Evolutionary conservation across 2,329 filamentous ascomycete species (phyloP), one percentile per base, ranked within the genome.

Genomic region (Apiospora koreana): DNA sequence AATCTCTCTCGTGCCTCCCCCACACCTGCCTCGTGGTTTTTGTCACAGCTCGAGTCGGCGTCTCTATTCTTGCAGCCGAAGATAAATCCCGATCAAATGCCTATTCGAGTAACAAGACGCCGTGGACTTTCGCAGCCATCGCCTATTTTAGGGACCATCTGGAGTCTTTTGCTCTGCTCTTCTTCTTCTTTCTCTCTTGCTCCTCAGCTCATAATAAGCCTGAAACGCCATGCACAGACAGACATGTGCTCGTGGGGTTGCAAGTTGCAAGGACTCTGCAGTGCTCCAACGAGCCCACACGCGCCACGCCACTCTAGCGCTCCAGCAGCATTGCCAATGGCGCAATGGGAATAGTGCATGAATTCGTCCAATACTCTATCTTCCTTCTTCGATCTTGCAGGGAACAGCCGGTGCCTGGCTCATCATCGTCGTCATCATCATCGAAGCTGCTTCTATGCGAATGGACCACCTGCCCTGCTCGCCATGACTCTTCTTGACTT

Each of bases 311-410:
- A 21, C 48, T 1, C 12, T n/a, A n/a, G n/a, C n/a, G n/a, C 35
- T 35, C 35, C 25, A 18, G 41, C 50, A 31, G 50, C 50, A 54
- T 54, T 58, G 50, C 50, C 28, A 21, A 31, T 58, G 23, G 23
- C n/a, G 41, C 14, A 3, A 43, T 43, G 41, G 41, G 41, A 18
- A 28, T n/a, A 35, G 35, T 18, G 54, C 54, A 62, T 62, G 54
- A 62, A 62, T 62, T 62, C 54, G 28, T 23, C 54, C 54, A n/a
- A 62, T 35, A 62, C 54, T 62, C 54, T 38, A 62, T 58, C 35
- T 58, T 58, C 50, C 18, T 18, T 31, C 46, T 35, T 58, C 5
- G 12, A 3, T 10, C 25, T 21, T 35, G 50, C 50, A 58, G 50
- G 50, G 50, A 58, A 28, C 28, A 14, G 50, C 28, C 50, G 25